Base-by-base conservation (phyloP, 2,329 filamentous ascomycete genomes). In the Scedosporium minutisporum region DNA sequence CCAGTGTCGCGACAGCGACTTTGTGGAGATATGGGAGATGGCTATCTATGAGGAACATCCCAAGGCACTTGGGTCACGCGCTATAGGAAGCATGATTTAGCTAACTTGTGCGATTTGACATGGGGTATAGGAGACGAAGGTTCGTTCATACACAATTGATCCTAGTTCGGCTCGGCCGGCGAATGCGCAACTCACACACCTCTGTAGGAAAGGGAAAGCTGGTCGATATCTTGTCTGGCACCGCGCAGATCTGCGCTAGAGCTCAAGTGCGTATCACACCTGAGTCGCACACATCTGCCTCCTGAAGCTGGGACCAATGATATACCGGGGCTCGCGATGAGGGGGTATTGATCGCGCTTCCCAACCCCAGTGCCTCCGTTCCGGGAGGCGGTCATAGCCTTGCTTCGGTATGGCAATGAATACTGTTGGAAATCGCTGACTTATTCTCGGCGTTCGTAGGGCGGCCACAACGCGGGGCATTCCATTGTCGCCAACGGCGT, bases 401-500 rank as follows among this genome's bases (percentile, higher is more conserved):
- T 29, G 58, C 58, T 46, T 60, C 16, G 23, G 51, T 23, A 55
- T 55, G 18, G 23, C 5, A 27, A 23, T 23, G 51, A 3, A 12
- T 55, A 10, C 5, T 55, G 4, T 27, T 16, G 59, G 51, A 46
- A 33, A 27, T 53, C n/a, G 25, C 59, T 61, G 44, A 61, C 59
- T 53, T 14, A 25, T 33, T 62, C 63, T 57, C 33, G n/a, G 41
- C 25, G n/a, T 48, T 27, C 38, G 14, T 46, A 58, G 60, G 59
- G 62, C n/a, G 62, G 65, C 18, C 61, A 64, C 63, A 63, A 64
- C 60, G 57, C 60, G 18, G 63, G 62, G 42, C 63, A 65, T 57
- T 63, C 62, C 23, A 59, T 65, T 46, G 42, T 41, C 58, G 65
- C 46, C 18, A 65, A 66, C 62, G 65, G 65, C 14, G 55, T 66